Conservation (phyloP, 202 grass and related monocot genomes). For the Eragrostis tef region DNA sequence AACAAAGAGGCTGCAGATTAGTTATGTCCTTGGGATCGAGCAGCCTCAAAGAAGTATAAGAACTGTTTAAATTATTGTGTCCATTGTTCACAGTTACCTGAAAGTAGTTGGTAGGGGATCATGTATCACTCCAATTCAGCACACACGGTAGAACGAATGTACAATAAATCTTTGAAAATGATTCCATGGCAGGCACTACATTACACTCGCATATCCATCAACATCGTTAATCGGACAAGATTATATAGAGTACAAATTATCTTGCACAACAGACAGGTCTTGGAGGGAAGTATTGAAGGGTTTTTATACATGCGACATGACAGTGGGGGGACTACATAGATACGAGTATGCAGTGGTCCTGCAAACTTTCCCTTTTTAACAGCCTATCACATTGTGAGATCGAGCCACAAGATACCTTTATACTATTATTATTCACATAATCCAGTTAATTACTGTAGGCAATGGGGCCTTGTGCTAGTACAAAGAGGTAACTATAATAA, state of each 20-base stretch:
- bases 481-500: neutral
- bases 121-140: no score
- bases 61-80: neutral
- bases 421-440: neutral
- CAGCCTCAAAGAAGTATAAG: no score
- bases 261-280: neutral
- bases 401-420: neutral
- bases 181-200: neutral
- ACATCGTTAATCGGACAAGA: neutral
- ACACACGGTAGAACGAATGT: no score
- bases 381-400: neutral
- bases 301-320: neutral
- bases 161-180: no score
- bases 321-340: neutral
- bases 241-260: no score
- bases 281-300: neutral
- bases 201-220: neutral
- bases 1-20: no score
- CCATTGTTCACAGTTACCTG: neutral
- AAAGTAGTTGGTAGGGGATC: neutral
- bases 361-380: slow-evolving; percentile 5
- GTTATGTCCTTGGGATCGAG: no score
- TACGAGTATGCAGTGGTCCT: neutral
- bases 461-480: neutral
- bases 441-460: neutral